Percentiles rank a stretch among this genome's conserved stretches.
Conservation (phyloP, 2,329 filamentous ascomycete genomes). For the Calonectria honghensis region DNA sequence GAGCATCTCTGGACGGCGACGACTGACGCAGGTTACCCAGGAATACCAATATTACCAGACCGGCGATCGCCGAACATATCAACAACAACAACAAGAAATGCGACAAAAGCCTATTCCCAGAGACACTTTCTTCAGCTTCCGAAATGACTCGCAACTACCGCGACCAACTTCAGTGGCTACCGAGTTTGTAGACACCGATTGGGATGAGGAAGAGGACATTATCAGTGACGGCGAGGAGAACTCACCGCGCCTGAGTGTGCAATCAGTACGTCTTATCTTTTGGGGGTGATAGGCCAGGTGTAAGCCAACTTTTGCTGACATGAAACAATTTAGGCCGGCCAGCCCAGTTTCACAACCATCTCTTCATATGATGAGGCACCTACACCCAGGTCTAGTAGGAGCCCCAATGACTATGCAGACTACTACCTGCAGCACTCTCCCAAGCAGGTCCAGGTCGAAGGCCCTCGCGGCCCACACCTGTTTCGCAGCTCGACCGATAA, state of each 20-base stretch:
- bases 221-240: slow-evolving; percentile 78
- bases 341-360: slow-evolving; percentile 88
- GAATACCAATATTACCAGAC: slow-evolving; percentile 61
- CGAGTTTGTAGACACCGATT: slow-evolving; percentile 86
- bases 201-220: slow-evolving; percentile 76
- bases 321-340: slow-evolving; percentile 72
- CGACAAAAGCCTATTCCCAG: slow-evolving; percentile 69
- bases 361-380: slow-evolving; percentile 90
- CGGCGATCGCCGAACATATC: slow-evolving; percentile 63
- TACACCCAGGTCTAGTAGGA: slow-evolving; percentile 82
- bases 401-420: slow-evolving; percentile 77
- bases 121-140: slow-evolving; percentile 78
- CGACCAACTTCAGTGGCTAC: slow-evolving; percentile 83
- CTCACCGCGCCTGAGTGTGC: slow-evolving; percentile 80
- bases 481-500: slow-evolving; percentile 82
- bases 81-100: slow-evolving; percentile 64
- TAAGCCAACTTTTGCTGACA: slow-evolving; percentile 42
- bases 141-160: slow-evolving; percentile 65
- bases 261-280: slow-evolving; percentile 76
- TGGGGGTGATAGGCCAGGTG: not conserved
- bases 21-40: slow-evolving; percentile 50
- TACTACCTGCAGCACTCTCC: slow-evolving; percentile 75
- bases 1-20: not conserved
- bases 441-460: slow-evolving; percentile 83
- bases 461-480: slow-evolving; percentile 89